phyloP scores from a whole-genome alignment of 129 eudicot species.

The Helianthus tuberosus region DNA sequence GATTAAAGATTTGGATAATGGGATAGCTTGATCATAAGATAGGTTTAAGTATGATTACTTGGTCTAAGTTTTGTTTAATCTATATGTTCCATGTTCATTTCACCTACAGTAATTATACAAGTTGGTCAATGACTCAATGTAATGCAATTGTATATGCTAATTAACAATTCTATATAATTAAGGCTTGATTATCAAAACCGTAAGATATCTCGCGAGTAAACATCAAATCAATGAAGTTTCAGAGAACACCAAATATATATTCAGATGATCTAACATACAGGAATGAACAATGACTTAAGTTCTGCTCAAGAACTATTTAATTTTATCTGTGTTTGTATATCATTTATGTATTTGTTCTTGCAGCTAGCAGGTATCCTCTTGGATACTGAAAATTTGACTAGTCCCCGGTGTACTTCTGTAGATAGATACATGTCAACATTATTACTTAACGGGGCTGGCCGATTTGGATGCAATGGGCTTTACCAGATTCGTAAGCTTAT shows the following conservation, averaged over 20 bases:
- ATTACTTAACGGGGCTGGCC: slow-evolving; percentile 78
- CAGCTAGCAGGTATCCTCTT: slow-evolving; percentile 81
- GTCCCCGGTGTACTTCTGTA: slow-evolving; percentile 50
- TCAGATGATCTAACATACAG: no score
- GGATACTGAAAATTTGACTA: slow-evolving; percentile 67
- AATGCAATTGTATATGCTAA: no score
- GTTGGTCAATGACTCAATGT: no score
- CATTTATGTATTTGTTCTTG: slow-evolving; percentile 33
- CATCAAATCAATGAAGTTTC: no score
- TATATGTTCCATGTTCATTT: no score
- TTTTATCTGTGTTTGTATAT: neutral
- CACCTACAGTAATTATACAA: no score
- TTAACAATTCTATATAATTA: no score
- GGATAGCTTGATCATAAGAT: neutral
- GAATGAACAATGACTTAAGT: neutral
- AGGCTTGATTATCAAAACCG: no score
- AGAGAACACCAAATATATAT: no score
- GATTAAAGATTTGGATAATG: neutral
- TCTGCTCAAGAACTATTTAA: neutral
- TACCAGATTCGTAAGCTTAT: slow-evolving; percentile 61
- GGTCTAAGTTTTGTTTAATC: no score
- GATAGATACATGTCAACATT: slow-evolving; percentile 78
- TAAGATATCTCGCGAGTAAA: no score
- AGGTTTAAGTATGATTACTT: no score
- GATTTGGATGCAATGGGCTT: slow-evolving; percentile 77